Conservation (phyloP, 257 asterid species). For the Solanum ossicruentum region DNA sequence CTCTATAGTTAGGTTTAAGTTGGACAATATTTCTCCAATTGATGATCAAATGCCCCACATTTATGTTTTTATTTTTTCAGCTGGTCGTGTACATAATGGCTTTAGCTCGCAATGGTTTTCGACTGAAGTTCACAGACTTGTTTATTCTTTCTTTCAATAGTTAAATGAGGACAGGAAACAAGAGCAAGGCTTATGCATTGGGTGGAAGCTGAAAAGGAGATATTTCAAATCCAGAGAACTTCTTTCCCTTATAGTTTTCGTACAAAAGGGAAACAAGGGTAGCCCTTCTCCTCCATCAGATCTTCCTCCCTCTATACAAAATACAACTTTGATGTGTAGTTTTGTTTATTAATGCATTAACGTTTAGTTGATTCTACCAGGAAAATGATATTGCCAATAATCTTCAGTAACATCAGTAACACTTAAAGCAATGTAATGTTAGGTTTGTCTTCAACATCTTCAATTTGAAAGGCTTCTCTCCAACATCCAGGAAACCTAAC, state of each 20-base stretch:
- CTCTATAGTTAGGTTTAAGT: background rate
- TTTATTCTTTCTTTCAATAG: background rate
- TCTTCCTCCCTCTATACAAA: background rate
- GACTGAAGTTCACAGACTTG: background rate
- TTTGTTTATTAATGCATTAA: background rate
- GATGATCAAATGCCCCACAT: background rate
- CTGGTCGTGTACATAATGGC: background rate
- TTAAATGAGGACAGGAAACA: background rate
- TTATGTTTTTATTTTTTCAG: background rate
- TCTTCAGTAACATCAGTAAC: background rate
- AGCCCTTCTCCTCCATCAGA: background rate
- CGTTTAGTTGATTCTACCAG: background rate
- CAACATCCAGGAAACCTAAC: background rate
- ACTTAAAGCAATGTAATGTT: background rate
- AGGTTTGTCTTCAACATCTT: background rate
- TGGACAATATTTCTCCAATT: background rate
- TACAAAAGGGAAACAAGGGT: background rate
- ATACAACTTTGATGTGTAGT: background rate
- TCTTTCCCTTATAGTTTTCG: background rate
- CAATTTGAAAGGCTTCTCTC: background rate
- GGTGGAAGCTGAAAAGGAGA: background rate
- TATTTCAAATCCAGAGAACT: background rate
- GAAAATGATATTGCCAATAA: background rate
- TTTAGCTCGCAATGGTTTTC: background rate
- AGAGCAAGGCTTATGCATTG: background rate